Evolutionary conservation across 164 flowering plant species (phyloP).

Genomic region (Euptelea pleiosperma): DNA sequence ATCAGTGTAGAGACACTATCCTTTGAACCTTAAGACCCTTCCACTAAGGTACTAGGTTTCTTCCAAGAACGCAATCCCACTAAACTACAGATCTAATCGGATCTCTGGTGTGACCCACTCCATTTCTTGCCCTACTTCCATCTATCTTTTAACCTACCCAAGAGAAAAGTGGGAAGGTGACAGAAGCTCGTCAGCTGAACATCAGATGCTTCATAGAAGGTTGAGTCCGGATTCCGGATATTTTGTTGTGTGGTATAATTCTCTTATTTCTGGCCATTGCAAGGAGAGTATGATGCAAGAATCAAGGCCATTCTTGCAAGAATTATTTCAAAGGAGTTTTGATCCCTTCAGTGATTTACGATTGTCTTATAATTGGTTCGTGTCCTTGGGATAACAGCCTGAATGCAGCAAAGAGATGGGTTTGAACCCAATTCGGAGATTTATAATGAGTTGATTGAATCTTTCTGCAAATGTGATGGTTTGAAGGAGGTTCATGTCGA

Average conservation of each 20-base stretch:
- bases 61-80: too few species aligned
- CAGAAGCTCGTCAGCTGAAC: slow-evolving; percentile 79
- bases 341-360: slow-evolving; percentile 42
- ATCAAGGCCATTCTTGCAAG: slow-evolving; percentile 49
- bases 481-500: slow-evolving; percentile 47
- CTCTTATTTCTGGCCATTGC: slow-evolving; percentile 77
- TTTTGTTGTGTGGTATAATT: slow-evolving; percentile 52
- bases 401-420: slow-evolving; percentile 64
- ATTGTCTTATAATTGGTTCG: slow-evolving; percentile 41
- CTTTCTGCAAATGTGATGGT: slow-evolving; percentile 45
- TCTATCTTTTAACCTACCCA: too few species aligned
- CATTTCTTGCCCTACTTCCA: too few species aligned
- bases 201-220: slow-evolving; percentile 62
- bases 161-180: too few species aligned
- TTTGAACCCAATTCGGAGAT: slow-evolving; percentile 33
- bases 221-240: slow-evolving; percentile 67
- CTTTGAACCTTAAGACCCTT: too few species aligned
- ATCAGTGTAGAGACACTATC: too few species aligned
- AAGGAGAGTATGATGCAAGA: slow-evolving; percentile 67
- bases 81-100: too few species aligned
- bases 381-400: slow-evolving; percentile 60
- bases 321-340: slow-evolving; percentile 55
- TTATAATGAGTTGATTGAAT: slow-evolving; percentile 45
- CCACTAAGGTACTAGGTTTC: too few species aligned
- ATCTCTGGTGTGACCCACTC: too few species aligned